Evolutionary conservation across 495 filamentous ascomycete genomes (phyloP).

Genomic region (Penicillium argentinense): DNA sequence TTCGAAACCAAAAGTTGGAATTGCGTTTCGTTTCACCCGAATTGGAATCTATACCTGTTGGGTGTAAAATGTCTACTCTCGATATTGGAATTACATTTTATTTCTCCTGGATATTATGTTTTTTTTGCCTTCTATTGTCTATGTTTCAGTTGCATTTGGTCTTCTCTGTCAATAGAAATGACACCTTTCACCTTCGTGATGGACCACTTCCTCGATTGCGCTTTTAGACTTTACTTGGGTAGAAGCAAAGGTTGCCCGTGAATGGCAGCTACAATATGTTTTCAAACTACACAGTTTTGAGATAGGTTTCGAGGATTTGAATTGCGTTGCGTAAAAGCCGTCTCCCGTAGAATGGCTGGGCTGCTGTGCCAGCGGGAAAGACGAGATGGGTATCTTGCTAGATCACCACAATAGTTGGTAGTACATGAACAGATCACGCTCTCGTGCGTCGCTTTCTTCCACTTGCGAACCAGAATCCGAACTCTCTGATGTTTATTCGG

Average conservation of each 20-base stretch:
- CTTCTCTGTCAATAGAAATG: slow-evolving; percentile 7
- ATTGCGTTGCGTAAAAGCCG: too few relatives aligned
- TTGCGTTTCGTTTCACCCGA: not conserved
- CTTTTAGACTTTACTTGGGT: not conserved
- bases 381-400: slow-evolving; percentile 9
- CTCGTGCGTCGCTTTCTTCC: too few relatives aligned
- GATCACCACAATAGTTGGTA: too few relatives aligned
- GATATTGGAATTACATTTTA: not conserved
- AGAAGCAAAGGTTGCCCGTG: too few relatives aligned
- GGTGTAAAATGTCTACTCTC: too few relatives aligned
- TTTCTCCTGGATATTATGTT: not conserved
- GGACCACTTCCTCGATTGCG: not conserved
- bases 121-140: slow-evolving; percentile 5
- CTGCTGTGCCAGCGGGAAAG: not conserved
- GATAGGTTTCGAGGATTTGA: too few relatives aligned
- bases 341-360: too few relatives aligned
- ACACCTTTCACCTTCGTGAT: not conserved
- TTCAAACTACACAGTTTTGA: too few relatives aligned
- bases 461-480: too few relatives aligned
- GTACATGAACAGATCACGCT: too few relatives aligned
- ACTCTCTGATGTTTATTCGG: too few relatives aligned
- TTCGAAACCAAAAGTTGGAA: slow-evolving; percentile 5
- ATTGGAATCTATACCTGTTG: not conserved
- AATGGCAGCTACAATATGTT: too few relatives aligned
- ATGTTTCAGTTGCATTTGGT: not conserved